These are phyloP conservation scores for Aspergillus cavernicola DNA, from an alignment of 495 filamentous ascomycete genomes.

Conservation along the genomic window DNA sequence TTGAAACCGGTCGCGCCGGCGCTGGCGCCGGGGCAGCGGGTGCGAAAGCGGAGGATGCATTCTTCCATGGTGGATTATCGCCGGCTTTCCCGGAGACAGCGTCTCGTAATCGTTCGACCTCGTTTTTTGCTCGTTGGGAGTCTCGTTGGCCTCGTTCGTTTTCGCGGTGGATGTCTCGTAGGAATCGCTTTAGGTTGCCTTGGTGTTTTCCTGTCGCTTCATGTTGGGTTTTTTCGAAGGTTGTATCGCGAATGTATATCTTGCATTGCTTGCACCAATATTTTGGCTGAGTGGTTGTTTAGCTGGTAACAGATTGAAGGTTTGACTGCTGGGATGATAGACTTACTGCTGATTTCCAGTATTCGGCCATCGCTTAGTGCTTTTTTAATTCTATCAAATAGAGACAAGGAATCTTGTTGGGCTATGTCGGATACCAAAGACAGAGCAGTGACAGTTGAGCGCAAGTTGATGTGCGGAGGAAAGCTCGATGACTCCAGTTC, in stretches of 20 bases:
- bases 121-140: conserved; percentile 74
- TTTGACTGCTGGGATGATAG: not conserved
- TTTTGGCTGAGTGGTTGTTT: conserved; percentile 54
- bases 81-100: conserved; percentile 48
- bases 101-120: conserved; percentile 83
- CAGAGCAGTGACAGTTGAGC: not conserved
- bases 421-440: not conserved
- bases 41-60: conserved; percentile 17
- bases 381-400: not conserved
- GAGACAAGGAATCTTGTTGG: not conserved
- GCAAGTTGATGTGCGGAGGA: not conserved
- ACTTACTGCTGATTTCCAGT: conserved; percentile 94
- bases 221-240: conserved; percentile 84
- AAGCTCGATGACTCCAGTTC: not conserved
- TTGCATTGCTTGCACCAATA: conserved; percentile 99
- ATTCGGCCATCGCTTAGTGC: conserved; percentile 73
- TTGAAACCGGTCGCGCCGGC: conserved; percentile 38
- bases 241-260: conserved; percentile 86
- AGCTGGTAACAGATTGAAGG: not conserved
- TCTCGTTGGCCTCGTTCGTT: conserved; percentile 77
- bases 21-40: conserved; percentile 20
- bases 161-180: conserved; percentile 78
- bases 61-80: conserved; percentile 25
- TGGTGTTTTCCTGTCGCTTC: conserved; percentile 89
- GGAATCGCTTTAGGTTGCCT: conserved; percentile 79